Base-by-base conservation (phyloP, 2,329 filamentous ascomycete species). In the Alternaria atra region DNA sequence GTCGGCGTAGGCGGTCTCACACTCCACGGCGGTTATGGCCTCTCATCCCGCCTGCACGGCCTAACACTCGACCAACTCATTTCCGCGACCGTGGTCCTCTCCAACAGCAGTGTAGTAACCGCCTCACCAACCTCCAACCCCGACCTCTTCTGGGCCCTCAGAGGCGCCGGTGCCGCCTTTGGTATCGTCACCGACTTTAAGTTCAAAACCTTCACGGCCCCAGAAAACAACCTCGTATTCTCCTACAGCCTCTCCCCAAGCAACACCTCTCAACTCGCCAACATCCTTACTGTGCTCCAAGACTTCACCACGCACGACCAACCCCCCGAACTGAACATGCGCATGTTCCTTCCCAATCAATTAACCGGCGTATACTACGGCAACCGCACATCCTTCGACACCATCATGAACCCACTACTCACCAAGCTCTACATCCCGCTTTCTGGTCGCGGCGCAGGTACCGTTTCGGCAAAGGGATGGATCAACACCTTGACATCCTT, bases 101-200 rank as follows among this genome's bases (percentile, higher is more conserved):
- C 73, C 15, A 71, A 71, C 43, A 76, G 78, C 39, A 71, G 61
- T 15, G 61, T 81, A 10, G 67, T 80, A 25, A 77, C 67, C 6
- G 79, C 75, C 10, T 80, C 75, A 8, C 34, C 63, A 15, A 69
- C 65, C 1, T 51, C 76, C 13, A 74, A 81, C 35, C 50, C 74
- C 0, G 79, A 81, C 32, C 76, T 82, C 34, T 81, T 80, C 69
- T 81, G 79, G 77, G 79, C 73, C 2, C 67, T 81, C 1, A 71
- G 73, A 1, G 80, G 79, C 1, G 80, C 78, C 1, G 79, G 79
- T 1, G 72, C 71, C 29, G 79, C 79, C 53, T 80, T 80, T 40
- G 80, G 79, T 15, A 75, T 80, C 48, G 74, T 80, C 17, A 74
- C 71, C 5, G 76, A 71, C 17, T 79, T 75, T 64, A 72, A 68